Percentiles rank a stretch among this genome's conserved stretches.
These are phyloP conservation scores for Exutisphaerella laricina DNA, from an alignment of 2,329 filamentous ascomycete species.

Conservation along the genomic window DNA sequence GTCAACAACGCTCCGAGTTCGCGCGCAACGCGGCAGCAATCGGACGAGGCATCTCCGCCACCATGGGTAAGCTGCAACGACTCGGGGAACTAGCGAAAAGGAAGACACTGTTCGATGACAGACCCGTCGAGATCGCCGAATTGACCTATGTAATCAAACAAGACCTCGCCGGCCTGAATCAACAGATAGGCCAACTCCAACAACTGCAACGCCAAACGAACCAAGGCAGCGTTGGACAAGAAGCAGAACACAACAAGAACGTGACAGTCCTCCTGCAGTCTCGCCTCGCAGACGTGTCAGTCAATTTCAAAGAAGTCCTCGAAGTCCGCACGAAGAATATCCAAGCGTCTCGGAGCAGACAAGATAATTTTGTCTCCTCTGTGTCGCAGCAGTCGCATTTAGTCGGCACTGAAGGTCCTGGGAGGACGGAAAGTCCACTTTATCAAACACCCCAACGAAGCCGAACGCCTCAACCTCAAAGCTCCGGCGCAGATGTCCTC, in stretches of 20 bases:
- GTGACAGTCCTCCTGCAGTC: constrained; percentile 88
- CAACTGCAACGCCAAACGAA: constrained; percentile 69
- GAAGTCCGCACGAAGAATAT: constrained; percentile 98
- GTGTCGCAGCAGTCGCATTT: constrained; percentile 61
- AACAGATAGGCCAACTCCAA: constrained; percentile 81
- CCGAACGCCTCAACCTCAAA: constrained; percentile 46
- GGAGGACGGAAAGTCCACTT: constrained; percentile 50
- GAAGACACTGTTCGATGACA: constrained; percentile 95
- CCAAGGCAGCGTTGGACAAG: constrained; percentile 54
- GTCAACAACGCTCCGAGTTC: constrained; percentile 71
- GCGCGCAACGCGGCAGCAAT: constrained; percentile 87
- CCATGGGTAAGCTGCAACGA: constrained; percentile 92
- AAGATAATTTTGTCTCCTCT: constrained; percentile 92
- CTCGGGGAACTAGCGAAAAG: constrained; percentile 90
- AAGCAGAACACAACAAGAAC: constrained; percentile 97
- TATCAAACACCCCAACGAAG: constrained; percentile 74
- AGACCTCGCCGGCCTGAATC: constrained; percentile 78
- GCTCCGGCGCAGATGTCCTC: constrained; percentile 33
- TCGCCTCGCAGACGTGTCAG: constrained; percentile 84
- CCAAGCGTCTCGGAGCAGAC: constrained; percentile 83
- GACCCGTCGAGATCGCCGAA: constrained; percentile 93
- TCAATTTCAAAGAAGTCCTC: constrained; percentile 94
- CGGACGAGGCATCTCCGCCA: constrained; percentile 81
- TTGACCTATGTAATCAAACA: constrained; percentile 98
- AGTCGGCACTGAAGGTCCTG: constrained; percentile 39